Percentiles rank a stretch among this genome's conserved stretches.
Conservation (phyloP, 1,139 yeast species). For the Yamadazyma diddensiae region DNA sequence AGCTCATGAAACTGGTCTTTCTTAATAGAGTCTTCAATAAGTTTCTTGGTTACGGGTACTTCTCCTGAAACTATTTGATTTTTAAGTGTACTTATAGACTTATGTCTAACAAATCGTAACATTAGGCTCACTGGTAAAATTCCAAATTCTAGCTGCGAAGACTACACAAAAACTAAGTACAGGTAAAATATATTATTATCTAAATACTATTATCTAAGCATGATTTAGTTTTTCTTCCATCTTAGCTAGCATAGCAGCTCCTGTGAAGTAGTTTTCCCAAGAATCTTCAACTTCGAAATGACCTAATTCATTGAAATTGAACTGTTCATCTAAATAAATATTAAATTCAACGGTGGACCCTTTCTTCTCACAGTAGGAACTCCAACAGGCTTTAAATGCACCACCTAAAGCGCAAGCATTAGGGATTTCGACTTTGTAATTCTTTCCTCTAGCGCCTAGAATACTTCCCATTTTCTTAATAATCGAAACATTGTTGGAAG, state of each 20-base stretch:
- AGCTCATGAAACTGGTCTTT: constrained; percentile 13
- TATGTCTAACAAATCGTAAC: constrained; percentile 13
- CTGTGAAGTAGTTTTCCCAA: constrained; percentile 50
- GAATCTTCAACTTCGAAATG: constrained; percentile 36
- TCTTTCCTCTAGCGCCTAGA: constrained; percentile 61
- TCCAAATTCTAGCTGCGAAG: background rate
- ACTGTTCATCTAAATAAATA: constrained; percentile 39
- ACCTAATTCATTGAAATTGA: constrained; percentile 49
- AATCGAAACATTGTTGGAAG: constrained; percentile 68
- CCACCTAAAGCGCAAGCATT: constrained; percentile 97
- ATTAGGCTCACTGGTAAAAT: constrained; percentile 6
- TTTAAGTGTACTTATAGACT: constrained; percentile 11
- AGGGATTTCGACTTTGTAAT: constrained; percentile 70
- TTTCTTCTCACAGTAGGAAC: constrained; percentile 37
- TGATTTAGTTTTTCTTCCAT: constrained; percentile 39
- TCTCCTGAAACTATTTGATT: constrained; percentile 9
- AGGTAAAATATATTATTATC: too few species aligned
- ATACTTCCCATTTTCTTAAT: constrained; percentile 68
- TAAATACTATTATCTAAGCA: constrained; percentile 12
- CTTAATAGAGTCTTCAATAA: constrained; percentile 11
- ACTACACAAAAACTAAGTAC: background rate
- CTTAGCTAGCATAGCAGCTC: constrained; percentile 49
- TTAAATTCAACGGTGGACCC: constrained; percentile 39
- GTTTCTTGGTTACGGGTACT: constrained; percentile 9
- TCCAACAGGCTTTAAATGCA: constrained; percentile 83